These are phyloP conservation scores for Scutellaria galericulata DNA, from an alignment of 257 asterid genomes.

Conservation along the genomic window DNA sequence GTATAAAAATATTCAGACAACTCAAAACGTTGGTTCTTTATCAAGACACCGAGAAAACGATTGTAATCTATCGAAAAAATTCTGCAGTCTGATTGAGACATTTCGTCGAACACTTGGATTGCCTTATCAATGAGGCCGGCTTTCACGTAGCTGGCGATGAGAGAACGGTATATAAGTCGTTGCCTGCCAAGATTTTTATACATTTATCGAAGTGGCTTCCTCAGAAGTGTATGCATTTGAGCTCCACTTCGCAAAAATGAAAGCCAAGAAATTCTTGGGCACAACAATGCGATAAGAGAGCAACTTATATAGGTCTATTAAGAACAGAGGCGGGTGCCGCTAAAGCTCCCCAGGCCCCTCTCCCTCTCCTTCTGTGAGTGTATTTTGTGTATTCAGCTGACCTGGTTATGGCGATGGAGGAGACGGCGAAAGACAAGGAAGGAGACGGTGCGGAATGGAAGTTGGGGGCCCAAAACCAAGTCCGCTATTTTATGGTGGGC, in stretches of 20 bases:
- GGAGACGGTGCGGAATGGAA: conserved; percentile 22
- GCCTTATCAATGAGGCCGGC: conserved; percentile 71
- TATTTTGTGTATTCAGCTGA: conserved; percentile 2
- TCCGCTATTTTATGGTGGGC: background rate
- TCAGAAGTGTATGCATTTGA: conserved; percentile 64
- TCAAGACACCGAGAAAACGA: conserved; percentile 82
- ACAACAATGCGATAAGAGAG: conserved; percentile 25
- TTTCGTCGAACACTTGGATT: conserved; percentile 84
- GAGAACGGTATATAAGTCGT: conserved; percentile 80
- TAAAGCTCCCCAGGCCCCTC: conserved; percentile 10
- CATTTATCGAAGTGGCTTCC: conserved; percentile 64
- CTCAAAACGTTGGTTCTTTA: conserved; percentile 61
- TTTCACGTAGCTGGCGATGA: conserved; percentile 68
- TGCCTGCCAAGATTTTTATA: conserved; percentile 75
- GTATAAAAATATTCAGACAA: conserved; percentile 71
- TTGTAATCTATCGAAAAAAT: conserved; percentile 86
- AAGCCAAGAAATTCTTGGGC: conserved; percentile 23
- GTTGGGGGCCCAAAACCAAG: conserved; percentile 46
- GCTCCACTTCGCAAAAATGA: conserved; percentile 38
- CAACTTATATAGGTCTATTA: background rate
- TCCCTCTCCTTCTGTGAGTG: conserved; percentile 9
- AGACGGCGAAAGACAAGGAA: conserved; percentile 40
- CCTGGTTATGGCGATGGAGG: conserved; percentile 44
- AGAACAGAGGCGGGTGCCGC: conserved; percentile 21
- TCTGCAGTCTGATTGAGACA: conserved; percentile 84